Evolutionary conservation across 805 yeast species (phyloP), one percentile per base, ranked within the genome.

Genomic region (Clavispora carvajalis): DNA sequence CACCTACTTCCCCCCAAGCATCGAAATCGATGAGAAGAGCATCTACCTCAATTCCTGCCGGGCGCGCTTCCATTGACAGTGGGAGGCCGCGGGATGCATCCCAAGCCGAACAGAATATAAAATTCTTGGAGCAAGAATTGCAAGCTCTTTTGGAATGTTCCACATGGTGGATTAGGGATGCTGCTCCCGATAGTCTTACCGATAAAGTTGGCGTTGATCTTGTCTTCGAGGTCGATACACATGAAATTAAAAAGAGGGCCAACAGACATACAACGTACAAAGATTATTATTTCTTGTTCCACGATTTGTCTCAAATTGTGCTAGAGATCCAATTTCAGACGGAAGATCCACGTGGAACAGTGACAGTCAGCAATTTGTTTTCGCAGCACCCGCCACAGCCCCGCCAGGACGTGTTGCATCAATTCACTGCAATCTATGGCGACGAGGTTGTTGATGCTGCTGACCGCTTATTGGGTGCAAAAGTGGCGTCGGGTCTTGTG

Each of bases 211-310:
- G 75, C 2, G 67, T 59, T 31, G 84, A 80, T 16, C 55, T 80
- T 22, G 65, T 76, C 13, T 79, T 61, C 57, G 95, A 88, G 57
- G 73, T 79, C 17, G 95, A 88, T 41, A 76, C 77, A 21, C 65
- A 72, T 43, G 54, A 55, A 11, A 63, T 82, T 7, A 49, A 49
- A 11, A 85, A 83, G 53, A 75, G 95, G 49, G 77, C 77, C 10
- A 76, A 77, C 18, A 64, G 78, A 31, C 48, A 45, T 2, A 62
- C 73, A 6, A 62, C 69, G 4, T 67, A 75, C 46, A 71, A 83
- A 39, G 89, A 83, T 47, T 79, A 84, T 48, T 87, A 86, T 55
- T 69, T 88, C 11, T 61, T 89, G 30, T 82, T 79, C 59, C 79
- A 76, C 45, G 95, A 86, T 56, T 79, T 82, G 49, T 76, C 93